Percentiles rank a stretch among this genome's conserved stretches.
These are phyloP conservation scores for Ophiocordyceps camponoti-saundersi DNA, from an alignment of 2,329 filamentous ascomycete species.

Conservation along the genomic window DNA sequence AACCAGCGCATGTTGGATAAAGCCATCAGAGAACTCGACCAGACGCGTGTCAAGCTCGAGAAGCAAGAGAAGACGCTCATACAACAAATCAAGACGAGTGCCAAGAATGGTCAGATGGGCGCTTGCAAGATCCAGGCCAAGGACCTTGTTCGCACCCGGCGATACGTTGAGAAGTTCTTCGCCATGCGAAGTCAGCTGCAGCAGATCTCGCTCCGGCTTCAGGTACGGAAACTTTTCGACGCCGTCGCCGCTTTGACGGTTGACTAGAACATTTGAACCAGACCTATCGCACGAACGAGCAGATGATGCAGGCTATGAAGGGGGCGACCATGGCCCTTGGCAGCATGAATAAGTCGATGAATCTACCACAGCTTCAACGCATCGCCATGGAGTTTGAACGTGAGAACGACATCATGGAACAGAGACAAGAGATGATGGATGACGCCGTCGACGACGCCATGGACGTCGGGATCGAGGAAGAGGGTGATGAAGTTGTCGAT, in stretches of 20 bases:
- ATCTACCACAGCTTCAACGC: slow-evolving; percentile 81
- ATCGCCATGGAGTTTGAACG: slow-evolving; percentile 99
- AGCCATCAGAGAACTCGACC: slow-evolving; percentile 88
- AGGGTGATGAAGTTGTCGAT: slow-evolving; percentile 92
- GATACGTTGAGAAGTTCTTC: slow-evolving; percentile 97
- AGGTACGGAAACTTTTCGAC: slow-evolving; percentile 36
- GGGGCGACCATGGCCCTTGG: slow-evolving; percentile 83
- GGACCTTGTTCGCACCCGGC: slow-evolving; percentile 80
- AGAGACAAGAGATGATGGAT: slow-evolving; percentile 99
- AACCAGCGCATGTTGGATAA: slow-evolving; percentile 96
- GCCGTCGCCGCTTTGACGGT: not conserved
- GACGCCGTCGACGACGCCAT: slow-evolving; percentile 96
- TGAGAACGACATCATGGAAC: slow-evolving; percentile 98
- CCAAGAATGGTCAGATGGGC: slow-evolving; percentile 97
- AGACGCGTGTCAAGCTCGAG: slow-evolving; percentile 88
- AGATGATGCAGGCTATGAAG: slow-evolving; percentile 99
- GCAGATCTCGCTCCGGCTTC: slow-evolving; percentile 85
- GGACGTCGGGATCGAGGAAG: slow-evolving; percentile 76
- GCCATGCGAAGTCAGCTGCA: slow-evolving; percentile 95
- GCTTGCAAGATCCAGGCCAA: slow-evolving; percentile 97
- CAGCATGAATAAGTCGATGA: slow-evolving; percentile 97
- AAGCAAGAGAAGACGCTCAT: slow-evolving; percentile 98
- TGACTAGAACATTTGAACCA: slow-evolving; percentile 17
- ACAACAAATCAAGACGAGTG: slow-evolving; percentile 92
- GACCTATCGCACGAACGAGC: slow-evolving; percentile 96